These are phyloP conservation scores for Astathelohania contejeani DNA, from an alignment of 371 early-diverging fungal species.

Conservation along the genomic window DNA sequence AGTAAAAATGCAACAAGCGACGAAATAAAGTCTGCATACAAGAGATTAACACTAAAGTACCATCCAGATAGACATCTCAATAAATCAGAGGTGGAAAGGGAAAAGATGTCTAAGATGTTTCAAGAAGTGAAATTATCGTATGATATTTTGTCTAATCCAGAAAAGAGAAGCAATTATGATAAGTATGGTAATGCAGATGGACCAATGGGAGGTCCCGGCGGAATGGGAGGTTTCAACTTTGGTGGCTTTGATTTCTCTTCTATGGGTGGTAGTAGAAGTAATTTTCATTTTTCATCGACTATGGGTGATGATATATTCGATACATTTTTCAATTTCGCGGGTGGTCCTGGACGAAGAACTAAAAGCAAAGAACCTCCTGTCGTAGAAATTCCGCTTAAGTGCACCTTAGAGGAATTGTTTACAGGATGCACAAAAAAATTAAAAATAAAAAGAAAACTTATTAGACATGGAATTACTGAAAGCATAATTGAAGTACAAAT, in stretches of 20 bases:
- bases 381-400: slow-evolving; percentile 13
- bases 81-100: slow-evolving; percentile 60
- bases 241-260: background rate
- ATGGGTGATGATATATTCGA: background rate
- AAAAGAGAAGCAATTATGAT: slow-evolving; percentile 44
- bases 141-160: slow-evolving; percentile 30
- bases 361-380: background rate
- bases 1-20: slow-evolving; percentile 60
- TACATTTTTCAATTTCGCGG: background rate
- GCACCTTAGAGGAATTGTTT: slow-evolving; percentile 32
- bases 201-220: background rate
- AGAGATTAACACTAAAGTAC: slow-evolving; percentile 60
- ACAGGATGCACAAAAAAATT: slow-evolving; percentile 18
- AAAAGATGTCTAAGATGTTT: slow-evolving; percentile 56
- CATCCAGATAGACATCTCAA: slow-evolving; percentile 59
- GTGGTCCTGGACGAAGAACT: background rate
- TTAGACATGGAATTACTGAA: background rate
- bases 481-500: slow-evolving; percentile 20
- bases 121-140: slow-evolving; percentile 60
- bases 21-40: slow-evolving; percentile 83
- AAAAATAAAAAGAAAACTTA: slow-evolving; percentile 9
- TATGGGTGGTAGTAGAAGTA: background rate
- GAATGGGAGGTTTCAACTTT: background rate
- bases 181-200: background rate
- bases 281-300: background rate